A percentile compares a stretch with the other conserved stretches of the same genome.
Evolutionary conservation across 2,329 filamentous ascomycete species (phyloP).

Genomic region (Pseudogymnoascus pannorum): DNA sequence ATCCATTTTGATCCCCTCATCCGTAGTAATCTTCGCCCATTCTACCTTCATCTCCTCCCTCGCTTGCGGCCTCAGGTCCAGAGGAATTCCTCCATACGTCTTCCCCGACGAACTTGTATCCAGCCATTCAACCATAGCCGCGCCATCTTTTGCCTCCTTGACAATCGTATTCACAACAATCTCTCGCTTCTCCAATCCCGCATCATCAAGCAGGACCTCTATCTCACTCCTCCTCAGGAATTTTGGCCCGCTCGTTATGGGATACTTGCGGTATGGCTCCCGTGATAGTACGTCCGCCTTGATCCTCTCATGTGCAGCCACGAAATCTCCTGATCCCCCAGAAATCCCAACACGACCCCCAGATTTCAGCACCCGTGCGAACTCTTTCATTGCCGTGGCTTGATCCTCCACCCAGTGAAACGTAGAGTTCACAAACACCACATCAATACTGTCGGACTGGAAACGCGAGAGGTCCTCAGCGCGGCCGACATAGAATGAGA

Average conservation of each 20-base stretch:
- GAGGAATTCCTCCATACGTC: constrained; percentile 27
- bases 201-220: constrained; percentile 19
- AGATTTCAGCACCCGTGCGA: constrained; percentile 20
- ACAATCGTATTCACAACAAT: constrained; percentile 23
- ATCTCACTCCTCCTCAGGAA: constrained; percentile 23
- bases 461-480: constrained; percentile 26
- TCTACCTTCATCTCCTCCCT: constrained; percentile 27
- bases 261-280: constrained; percentile 21
- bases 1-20: constrained; percentile 27
- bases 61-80: constrained; percentile 23
- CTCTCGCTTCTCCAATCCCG: constrained; percentile 16
- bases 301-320: not conserved
- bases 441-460: constrained; percentile 21
- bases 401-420: constrained; percentile 27
- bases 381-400: constrained; percentile 19
- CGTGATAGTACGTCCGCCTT: constrained; percentile 22
- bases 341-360: constrained; percentile 14
- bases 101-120: constrained; percentile 29
- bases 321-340: not conserved
- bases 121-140: constrained; percentile 28
- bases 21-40: constrained; percentile 24
- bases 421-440: constrained; percentile 24
- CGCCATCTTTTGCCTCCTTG: constrained; percentile 16
- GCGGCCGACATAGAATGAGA: constrained; percentile 20
- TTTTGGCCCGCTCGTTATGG: constrained; percentile 19